Base-by-base conservation (phyloP, 768 basidiomycete species). In the Cubamyces lactineus region DNA sequence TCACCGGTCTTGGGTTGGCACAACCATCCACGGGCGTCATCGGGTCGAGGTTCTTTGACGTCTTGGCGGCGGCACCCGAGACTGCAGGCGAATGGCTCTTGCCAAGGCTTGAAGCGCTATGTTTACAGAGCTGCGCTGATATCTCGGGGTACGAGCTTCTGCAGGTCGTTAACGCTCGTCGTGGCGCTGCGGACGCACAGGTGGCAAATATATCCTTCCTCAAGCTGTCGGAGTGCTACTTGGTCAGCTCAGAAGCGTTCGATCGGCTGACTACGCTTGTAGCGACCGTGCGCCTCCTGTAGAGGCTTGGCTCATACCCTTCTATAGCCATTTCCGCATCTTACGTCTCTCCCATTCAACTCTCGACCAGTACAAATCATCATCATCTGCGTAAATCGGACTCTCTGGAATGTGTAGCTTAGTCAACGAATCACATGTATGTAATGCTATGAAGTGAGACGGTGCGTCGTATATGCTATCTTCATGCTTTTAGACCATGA, bases 71-170 rank as follows among this genome's bases (percentile, higher is more conserved):
- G 11, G 54, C 66, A 9, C 72, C 71, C 1, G 67, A 67, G 2
- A 38, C 39, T 19, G 28, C 39, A 3, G 68, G 68, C 13, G 46
- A 51, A 39, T 73, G 73, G 73, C 59, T 73, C 1, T 66, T 74
- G 23, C 73, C 73, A 26, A 60, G 63, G 34, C 55, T 74, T 30
- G 64, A 72, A 47, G 74, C 72, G 5, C 63, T 74, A 12, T 69
- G 67, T 48, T 45, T 75, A 13, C 70, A 72, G 49, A 63, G 64
- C 34, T 75, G 73, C 47, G 53, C 68, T 5, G 73, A 72, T 57
- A 58, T 75, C 17, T 67, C 69, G 3, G 74, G 73, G 11, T 71
- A 74, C 57, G 73, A 74, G 57, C 53, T 74, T 38, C 61, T 73
- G 4, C 66, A 67, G 16, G 66, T 72, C 30, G 72, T 67, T 5